Percentiles rank a stretch among this genome's conserved stretches.
Conservation (phyloP, 441 rosid species). For the California macrophylla region DNA sequence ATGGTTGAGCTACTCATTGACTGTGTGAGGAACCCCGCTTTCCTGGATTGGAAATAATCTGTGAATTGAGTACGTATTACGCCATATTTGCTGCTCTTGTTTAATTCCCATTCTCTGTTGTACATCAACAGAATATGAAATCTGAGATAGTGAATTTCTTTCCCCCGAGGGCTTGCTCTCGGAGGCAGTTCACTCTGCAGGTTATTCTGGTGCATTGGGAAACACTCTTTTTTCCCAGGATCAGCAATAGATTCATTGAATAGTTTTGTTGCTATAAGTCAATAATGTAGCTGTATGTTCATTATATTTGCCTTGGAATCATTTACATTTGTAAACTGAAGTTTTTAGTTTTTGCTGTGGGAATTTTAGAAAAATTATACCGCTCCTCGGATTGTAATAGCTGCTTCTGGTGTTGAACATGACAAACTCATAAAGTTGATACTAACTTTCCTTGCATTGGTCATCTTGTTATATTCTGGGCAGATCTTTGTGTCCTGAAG, state of each 20-base stretch:
- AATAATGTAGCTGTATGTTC: not conserved
- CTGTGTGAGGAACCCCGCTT: not conserved
- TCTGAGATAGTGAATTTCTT: not conserved
- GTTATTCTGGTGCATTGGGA: conserved; percentile 1
- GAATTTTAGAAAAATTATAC: not conserved
- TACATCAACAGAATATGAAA: not conserved
- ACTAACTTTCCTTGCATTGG: not conserved
- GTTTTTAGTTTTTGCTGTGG: not conserved
- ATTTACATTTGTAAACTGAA: not conserved
- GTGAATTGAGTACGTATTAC: not conserved
- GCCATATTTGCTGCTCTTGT: not conserved
- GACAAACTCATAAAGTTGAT: not conserved
- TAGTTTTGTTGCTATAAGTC: not conserved
- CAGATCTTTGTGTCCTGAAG: not conserved
- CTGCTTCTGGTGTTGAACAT: not conserved
- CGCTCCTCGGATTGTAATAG: not conserved
- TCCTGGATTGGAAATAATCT: not conserved
- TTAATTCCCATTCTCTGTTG: not conserved
- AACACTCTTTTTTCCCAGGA: not conserved
- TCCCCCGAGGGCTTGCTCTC: not conserved
- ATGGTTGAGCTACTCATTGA: conserved; percentile 10
- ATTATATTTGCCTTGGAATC: not conserved
- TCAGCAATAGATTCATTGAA: not conserved
- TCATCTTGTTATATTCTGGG: not conserved
- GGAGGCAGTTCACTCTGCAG: conserved; percentile 1